These are phyloP conservation scores for Corymbia maculata DNA, from an alignment of 345 rosid genomes.

Conservation along the genomic window DNA sequence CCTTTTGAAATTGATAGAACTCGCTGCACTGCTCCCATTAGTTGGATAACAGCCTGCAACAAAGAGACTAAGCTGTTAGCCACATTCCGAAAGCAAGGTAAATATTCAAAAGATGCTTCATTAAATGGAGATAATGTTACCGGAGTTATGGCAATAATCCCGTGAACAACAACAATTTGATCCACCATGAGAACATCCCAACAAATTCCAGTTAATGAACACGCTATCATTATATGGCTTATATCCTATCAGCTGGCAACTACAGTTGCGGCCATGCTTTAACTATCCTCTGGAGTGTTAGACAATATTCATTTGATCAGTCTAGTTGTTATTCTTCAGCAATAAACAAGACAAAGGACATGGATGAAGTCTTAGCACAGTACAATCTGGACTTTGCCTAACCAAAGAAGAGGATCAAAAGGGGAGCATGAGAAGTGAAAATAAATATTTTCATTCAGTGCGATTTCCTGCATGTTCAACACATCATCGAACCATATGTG, in stretches of 20 bases:
- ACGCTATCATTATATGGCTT: not conserved
- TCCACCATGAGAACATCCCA: not conserved
- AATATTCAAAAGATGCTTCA: too few relatives aligned
- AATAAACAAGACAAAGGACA: not conserved
- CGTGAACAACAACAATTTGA: not conserved
- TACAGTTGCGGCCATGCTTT: not conserved
- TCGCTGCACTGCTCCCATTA: slow-evolving; percentile 19
- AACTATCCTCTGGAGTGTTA: not conserved
- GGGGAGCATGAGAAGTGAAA: not conserved
- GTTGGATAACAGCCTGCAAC: slow-evolving; percentile 33
- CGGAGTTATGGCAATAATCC: not conserved
- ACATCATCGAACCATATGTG: not conserved
- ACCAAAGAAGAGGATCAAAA: not conserved
- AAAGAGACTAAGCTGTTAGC: not conserved
- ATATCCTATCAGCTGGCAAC: not conserved
- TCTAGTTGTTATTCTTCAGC: not conserved
- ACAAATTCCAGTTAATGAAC: not conserved
- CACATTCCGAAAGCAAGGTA: not conserved
- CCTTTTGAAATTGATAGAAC: slow-evolving; percentile 8
- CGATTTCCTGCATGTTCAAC: not conserved
- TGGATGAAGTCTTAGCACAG: not conserved
- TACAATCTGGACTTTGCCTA: not conserved
- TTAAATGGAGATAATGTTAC: too few relatives aligned
- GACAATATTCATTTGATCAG: not conserved
- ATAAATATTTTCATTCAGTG: not conserved